Evolutionary conservation across 1,139 yeast genomes (phyloP).

Genomic region (Candida frijolesensis): DNA sequence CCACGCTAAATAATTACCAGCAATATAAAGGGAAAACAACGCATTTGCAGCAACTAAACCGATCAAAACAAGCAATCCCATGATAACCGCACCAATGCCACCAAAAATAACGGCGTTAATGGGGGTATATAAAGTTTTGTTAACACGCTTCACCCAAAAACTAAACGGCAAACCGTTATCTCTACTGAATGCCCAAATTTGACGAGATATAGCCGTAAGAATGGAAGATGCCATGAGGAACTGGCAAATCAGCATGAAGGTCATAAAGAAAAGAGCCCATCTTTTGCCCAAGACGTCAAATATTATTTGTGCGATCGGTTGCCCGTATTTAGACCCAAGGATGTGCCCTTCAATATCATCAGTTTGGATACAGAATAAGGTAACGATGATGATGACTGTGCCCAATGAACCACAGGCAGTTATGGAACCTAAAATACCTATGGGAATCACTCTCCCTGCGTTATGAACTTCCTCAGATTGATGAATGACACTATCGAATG

Average conservation of each 20-base stretch:
- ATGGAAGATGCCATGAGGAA: conserved; percentile 61
- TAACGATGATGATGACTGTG: conserved; percentile 54
- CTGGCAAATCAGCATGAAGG: conserved; percentile 59
- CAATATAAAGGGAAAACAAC: conserved; percentile 56
- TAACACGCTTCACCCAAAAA: conserved; percentile 48
- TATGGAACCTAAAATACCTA: conserved; percentile 55
- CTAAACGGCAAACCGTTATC: conserved; percentile 47
- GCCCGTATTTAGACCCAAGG: conserved; percentile 48
- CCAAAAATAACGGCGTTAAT: conserved; percentile 55
- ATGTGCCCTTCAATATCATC: conserved; percentile 47
- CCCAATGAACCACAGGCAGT: conserved; percentile 63
- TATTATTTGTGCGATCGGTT: conserved; percentile 66
- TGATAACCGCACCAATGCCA: conserved; percentile 40
- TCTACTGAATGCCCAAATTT: conserved; percentile 40
- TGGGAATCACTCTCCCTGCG: conserved; percentile 67
- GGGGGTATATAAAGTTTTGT: conserved; percentile 42
- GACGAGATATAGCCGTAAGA: conserved; percentile 38
- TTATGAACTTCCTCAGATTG: conserved; percentile 71
- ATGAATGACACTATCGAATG: conserved; percentile 73
- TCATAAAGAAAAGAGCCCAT: conserved; percentile 70
- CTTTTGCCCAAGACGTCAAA: conserved; percentile 64
- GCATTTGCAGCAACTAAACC: conserved; percentile 61
- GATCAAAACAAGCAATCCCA: conserved; percentile 58
- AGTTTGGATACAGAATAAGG: conserved; percentile 54
- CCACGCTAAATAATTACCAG: conserved; percentile 48